Percentiles rank a stretch among this genome's conserved stretches.
Evolutionary conservation across 2,329 filamentous ascomycete species (phyloP).

Genomic region (Colletotrichum salicis): DNA sequence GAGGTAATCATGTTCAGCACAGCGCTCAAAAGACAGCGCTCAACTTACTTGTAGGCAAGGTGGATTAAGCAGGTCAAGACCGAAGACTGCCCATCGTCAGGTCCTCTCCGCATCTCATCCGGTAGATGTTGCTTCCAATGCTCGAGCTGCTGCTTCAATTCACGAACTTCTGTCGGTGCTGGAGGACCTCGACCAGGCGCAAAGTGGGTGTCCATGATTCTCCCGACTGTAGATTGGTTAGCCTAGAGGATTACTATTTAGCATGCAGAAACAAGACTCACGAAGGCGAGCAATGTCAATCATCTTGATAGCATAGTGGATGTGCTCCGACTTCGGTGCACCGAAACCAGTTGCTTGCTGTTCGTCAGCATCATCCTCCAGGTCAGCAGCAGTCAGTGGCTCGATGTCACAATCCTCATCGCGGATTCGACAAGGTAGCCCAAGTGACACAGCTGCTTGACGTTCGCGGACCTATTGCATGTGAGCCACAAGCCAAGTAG

Average conservation of each 20-base stretch:
- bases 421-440: slow-evolving; percentile 49
- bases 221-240: slow-evolving; percentile 41
- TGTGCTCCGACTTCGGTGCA: slow-evolving; percentile 45
- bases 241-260: neutral
- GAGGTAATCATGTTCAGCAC: neutral
- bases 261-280: slow-evolving; percentile 30
- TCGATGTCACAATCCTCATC: slow-evolving; percentile 54
- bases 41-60: slow-evolving; percentile 48
- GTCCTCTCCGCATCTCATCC: slow-evolving; percentile 41
- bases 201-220: slow-evolving; percentile 50
- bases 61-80: slow-evolving; percentile 51
- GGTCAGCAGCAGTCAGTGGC: slow-evolving; percentile 43
- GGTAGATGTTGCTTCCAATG: slow-evolving; percentile 49
- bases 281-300: slow-evolving; percentile 48
- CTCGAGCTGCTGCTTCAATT: slow-evolving; percentile 45
- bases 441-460: slow-evolving; percentile 49
- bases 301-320: slow-evolving; percentile 51
- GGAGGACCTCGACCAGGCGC: slow-evolving; percentile 46
- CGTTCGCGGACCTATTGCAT: slow-evolving; percentile 46
- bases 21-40: neutral
- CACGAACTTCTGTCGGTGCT: slow-evolving; percentile 41
- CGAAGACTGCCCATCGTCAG: slow-evolving; percentile 47
- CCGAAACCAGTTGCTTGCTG: slow-evolving; percentile 42
- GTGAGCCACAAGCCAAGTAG: neutral
- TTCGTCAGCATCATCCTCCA: slow-evolving; percentile 43